Base-by-base conservation (phyloP, 352 stramenopile species). In the Elongisporangium senticosum region DNA sequence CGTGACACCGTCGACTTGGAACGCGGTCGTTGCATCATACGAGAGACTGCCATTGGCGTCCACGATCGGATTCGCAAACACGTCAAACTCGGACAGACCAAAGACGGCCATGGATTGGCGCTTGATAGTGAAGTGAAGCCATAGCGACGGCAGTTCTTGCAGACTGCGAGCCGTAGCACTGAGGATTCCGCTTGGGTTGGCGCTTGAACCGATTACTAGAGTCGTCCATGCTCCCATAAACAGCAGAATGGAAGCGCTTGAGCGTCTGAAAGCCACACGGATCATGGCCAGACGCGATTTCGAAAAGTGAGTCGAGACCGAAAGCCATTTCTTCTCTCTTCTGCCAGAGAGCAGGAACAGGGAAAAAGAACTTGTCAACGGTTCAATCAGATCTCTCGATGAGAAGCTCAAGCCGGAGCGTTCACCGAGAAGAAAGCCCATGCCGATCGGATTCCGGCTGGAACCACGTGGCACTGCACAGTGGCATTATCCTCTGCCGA, bases 71-170 rank as follows among this genome's bases (percentile, higher is more conserved):
- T 69, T 78, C 6, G 64, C 69, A 51, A 72, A 72, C 5, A 79
- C 60, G 22, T 76, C 49, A 33, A 80, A 75, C 49, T 72, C 52
- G 5, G 55, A 58, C 4, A 69, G 49, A 14, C 72, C 72, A 26
- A 69, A 56, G 1, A 81, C 26, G 7, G 58, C 56, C 75, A 85
- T 80, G 1, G 69, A 68, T 3, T 17, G 39, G 17, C 75, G 68
- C 55, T 82, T 81, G 4, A 79, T 40, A 0, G 37, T 76, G 54
- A 82, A 71, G 24, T 72, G 71, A 10, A 85, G 61, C 47, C 64
- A 67, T 49, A 85, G 56, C 1, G 69, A 76, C 14, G 70, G 72
- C 57, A 68, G 20, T 10, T 24, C 14, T 20, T 23, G 11, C n/a
- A 61, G 11, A 11, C 14, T 49, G n/a, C 47, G 56, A 4, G 33